phyloP scores from a whole-genome alignment of 2,329 filamentous ascomycete species.

The Madurella fahalii region DNA sequence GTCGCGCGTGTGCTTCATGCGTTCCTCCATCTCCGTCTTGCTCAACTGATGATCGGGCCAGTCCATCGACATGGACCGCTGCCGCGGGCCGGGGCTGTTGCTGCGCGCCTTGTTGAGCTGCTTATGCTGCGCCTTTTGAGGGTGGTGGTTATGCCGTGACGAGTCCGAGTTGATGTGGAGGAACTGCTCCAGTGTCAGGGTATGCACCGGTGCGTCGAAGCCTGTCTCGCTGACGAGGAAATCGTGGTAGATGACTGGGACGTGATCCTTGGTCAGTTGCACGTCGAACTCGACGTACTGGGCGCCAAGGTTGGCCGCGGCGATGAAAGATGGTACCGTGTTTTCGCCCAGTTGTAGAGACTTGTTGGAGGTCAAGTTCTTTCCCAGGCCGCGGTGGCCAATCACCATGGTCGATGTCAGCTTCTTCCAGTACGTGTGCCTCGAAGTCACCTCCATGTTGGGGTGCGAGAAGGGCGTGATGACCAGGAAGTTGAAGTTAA shows the following conservation, averaged over 20 bases:
- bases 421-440: constrained; percentile 96
- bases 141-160: constrained; percentile 34
- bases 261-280: constrained; percentile 96
- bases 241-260: constrained; percentile 97
- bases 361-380: constrained; percentile 78
- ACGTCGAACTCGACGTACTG: constrained; percentile 79
- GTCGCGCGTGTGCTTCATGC: constrained; percentile 95
- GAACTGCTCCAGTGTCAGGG: constrained; percentile 91
- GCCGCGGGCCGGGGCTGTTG: constrained; percentile 32
- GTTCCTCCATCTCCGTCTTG: constrained; percentile 56
- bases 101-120: constrained; percentile 30
- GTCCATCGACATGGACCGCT: constrained; percentile 55
- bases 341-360: constrained; percentile 96
- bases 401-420: constrained; percentile 81
- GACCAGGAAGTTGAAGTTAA: constrained; percentile 95
- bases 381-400: constrained; percentile 73
- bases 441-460: constrained; percentile 85
- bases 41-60: constrained; percentile 32
- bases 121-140: constrained; percentile 25
- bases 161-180: constrained; percentile 70
- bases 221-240: constrained; percentile 97
- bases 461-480: constrained; percentile 93
- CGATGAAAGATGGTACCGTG: constrained; percentile 92
- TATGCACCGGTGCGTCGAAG: constrained; percentile 94
- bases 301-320: constrained; percentile 86